Base-by-base conservation (phyloP, 805 yeast genomes). In the Candida palmyrensis region DNA sequence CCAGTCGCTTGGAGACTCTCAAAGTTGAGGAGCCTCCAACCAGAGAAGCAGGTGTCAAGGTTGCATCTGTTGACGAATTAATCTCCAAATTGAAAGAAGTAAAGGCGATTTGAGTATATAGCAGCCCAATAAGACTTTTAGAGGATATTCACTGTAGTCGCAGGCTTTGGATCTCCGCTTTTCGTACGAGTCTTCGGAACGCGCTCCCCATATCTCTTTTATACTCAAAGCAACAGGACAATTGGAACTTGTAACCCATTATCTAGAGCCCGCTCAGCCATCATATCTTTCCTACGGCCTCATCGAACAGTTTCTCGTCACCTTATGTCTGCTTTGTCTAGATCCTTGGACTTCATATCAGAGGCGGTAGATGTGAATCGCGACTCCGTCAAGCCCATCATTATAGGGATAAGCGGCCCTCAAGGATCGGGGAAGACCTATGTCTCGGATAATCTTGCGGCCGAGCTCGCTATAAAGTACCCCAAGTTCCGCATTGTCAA, bases 1-100 rank as follows among this genome's bases (percentile, higher is more conserved):
- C 73, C 20, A 72, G 75, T 23, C 75, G 90, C 48, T 61, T 89
- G 39, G 79, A 84, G 53, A 68, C 79, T 3, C 51, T 85, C 38
- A 75, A 78, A 53, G 81, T 92, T 11, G 79, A 79, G 46, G 97
- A 92, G 55, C 98, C 98, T 17, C 79, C 89, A 14, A 68, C 71
- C 28, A 82, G 96, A 60, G 59, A 71, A 37, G 82, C 92, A 2
- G 97, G 97, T 53, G 61, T 82, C 43, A 85, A 74, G 62, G 95
- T 92, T 15, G 75, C 63, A 11, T 62, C 71, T 32, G 96, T 88
- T 29, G 97, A 86, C 52, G 96, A 86, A 59, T 69, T 92, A 49
- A 61, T 92, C 36, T 53, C 71, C 33, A 85, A 84, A 55, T 72
- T 92, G 55, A 86, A 86, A 62, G 89, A 81, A 35, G 64, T 67